Evolutionary conservation across 495 filamentous ascomycete genomes (phyloP).

Genomic region (Xeromyces bisporus): DNA sequence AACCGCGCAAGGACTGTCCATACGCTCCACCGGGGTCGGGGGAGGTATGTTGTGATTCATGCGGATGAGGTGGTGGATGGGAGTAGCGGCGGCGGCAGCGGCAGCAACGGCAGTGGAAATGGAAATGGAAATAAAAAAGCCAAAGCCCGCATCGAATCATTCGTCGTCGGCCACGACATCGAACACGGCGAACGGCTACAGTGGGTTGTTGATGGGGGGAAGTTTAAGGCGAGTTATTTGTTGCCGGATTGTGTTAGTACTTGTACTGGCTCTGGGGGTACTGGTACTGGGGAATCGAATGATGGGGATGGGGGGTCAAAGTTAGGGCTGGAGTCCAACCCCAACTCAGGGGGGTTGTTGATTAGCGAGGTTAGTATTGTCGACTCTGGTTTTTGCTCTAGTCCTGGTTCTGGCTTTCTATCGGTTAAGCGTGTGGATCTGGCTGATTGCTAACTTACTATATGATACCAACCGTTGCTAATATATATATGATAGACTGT

Average conservation of each 20-base stretch:
- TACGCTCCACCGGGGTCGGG: constrained; percentile 40
- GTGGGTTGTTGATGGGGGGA: constrained; percentile 52
- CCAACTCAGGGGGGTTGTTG: constrained; percentile 34
- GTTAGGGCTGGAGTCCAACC: no score
- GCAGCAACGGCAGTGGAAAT: neutral
- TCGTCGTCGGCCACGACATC: constrained; percentile 41
- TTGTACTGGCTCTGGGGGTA: no score
- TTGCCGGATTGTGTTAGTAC: no score
- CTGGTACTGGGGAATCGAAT: constrained; percentile 25
- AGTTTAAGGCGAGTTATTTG: constrained; percentile 44
- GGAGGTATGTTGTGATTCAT: constrained; percentile 45
- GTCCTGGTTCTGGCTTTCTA: constrained; percentile 1
- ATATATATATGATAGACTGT: constrained; percentile 27
- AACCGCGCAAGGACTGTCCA: constrained; percentile 45
- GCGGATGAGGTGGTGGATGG: constrained; percentile 22
- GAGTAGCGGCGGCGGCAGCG: neutral
- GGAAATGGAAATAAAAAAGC: neutral
- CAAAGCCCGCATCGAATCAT: constrained; percentile 37
- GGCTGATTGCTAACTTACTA: no score
- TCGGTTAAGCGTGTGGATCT: no score
- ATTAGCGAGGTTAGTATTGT: constrained; percentile 38
- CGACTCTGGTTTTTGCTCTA: neutral
- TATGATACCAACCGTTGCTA: no score
- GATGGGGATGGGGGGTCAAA: constrained; percentile 15
- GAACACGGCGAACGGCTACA: constrained; percentile 40